phyloP scores from a whole-genome alignment of 129 eudicot species.

The Flaveria sonorensis region DNA sequence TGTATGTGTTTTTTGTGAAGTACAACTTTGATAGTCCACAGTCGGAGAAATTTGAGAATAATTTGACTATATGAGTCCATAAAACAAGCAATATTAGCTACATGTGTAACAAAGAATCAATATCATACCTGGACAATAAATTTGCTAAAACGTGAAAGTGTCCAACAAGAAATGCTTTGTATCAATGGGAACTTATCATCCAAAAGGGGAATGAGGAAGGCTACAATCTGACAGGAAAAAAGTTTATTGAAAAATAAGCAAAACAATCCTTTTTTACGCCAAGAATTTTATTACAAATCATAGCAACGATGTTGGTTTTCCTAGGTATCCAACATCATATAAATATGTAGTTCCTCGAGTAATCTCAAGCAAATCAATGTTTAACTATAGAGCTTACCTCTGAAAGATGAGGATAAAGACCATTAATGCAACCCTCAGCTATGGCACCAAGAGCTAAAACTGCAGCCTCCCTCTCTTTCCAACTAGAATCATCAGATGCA shows the following conservation, averaged over 20 bases:
- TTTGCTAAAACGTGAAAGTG: constrained; percentile 93
- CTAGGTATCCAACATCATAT: background rate
- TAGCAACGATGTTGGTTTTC: background rate
- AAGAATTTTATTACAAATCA: background rate
- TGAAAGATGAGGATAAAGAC: constrained; percentile 86
- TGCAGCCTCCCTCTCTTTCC: constrained; percentile 99
- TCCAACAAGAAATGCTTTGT: constrained; percentile 97
- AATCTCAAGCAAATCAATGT: constrained; percentile 12
- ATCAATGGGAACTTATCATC: constrained; percentile 96
- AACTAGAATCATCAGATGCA: constrained; percentile 60
- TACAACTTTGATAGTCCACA: background rate
- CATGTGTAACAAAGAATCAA: background rate
- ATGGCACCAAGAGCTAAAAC: constrained; percentile 97
- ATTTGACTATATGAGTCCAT: background rate
- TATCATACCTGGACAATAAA: constrained; percentile 74
- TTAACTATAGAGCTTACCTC: constrained; percentile 46
- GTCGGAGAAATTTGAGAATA: background rate
- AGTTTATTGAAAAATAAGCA: background rate
- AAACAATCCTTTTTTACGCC: background rate
- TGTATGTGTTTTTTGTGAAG: background rate
- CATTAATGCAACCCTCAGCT: constrained; percentile 95
- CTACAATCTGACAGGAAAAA: constrained; percentile 60
- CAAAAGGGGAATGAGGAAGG: constrained; percentile 82
- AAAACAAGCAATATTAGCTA: background rate
- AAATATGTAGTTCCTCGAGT: background rate